phyloP scores from a whole-genome alignment of 2,329 filamentous ascomycete species.

The Hypoxylon sp. region DNA sequence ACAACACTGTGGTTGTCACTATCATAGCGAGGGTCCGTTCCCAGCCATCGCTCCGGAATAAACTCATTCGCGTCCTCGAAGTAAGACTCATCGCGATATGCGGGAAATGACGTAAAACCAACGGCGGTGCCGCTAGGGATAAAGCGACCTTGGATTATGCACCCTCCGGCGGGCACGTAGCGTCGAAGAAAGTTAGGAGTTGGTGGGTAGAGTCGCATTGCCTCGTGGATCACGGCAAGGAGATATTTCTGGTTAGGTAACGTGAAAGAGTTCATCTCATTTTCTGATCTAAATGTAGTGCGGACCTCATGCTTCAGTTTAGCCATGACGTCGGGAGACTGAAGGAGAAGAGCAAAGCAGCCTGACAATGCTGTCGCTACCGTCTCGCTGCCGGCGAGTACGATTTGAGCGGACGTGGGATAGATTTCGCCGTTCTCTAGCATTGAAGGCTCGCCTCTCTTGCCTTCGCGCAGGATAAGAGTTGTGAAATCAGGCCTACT shows the following conservation, averaged over 20 bases:
- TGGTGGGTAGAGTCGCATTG: constrained; percentile 17
- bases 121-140: constrained; percentile 7
- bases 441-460: not conserved
- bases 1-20: constrained; percentile 5
- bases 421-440: constrained; percentile 14
- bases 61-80: constrained; percentile 14
- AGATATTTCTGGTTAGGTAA: constrained; percentile 15
- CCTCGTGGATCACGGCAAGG: constrained; percentile 15
- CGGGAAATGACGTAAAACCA: constrained; percentile 13
- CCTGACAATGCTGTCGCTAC: constrained; percentile 17
- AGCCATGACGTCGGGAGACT: not conserved
- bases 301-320: constrained; percentile 17
- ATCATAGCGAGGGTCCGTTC: constrained; percentile 4
- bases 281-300: not conserved
- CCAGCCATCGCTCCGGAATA: constrained; percentile 13
- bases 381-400: constrained; percentile 17
- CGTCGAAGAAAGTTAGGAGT: constrained; percentile 4
- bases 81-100: constrained; percentile 12
- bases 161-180: constrained; percentile 1
- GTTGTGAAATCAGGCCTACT: constrained; percentile 9
- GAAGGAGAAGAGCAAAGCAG: constrained; percentile 9
- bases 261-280: constrained; percentile 7
- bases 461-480: constrained; percentile 1
- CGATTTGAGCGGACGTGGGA: constrained; percentile 10
- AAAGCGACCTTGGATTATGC: constrained; percentile 11